phyloP scores from a whole-genome alignment of 2,329 filamentous ascomycete genomes.

The Emmonsiellopsis sp. region DNA sequence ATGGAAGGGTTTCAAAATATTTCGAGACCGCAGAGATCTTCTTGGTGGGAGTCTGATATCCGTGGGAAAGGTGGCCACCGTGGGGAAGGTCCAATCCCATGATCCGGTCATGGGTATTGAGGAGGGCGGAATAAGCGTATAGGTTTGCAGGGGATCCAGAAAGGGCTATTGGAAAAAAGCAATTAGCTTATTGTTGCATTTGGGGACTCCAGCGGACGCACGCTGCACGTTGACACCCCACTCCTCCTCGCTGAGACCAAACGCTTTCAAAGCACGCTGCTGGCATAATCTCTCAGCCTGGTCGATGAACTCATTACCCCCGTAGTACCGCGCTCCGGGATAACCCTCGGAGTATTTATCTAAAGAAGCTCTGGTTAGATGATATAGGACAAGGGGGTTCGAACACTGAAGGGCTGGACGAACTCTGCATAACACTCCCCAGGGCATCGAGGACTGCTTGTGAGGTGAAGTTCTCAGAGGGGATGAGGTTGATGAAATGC shows the following conservation, averaged over 20 bases:
- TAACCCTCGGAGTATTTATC: conserved; percentile 99
- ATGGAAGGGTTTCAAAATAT: conserved; percentile 98
- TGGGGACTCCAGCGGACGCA: conserved; percentile 32
- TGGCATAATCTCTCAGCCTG: conserved; percentile 84
- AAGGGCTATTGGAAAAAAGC: conserved; percentile 48
- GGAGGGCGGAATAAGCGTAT: conserved; percentile 87
- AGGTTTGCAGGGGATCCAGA: conserved; percentile 70
- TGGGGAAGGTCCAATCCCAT: conserved; percentile 96
- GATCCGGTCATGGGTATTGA: conserved; percentile 87
- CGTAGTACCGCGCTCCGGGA: conserved; percentile 91
- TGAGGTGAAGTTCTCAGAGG: conserved; percentile 92
- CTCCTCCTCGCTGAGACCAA: conserved; percentile 70
- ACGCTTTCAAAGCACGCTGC: conserved; percentile 78
- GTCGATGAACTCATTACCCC: conserved; percentile 94
- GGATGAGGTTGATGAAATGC: conserved; percentile 96
- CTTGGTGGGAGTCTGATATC: conserved; percentile 90
- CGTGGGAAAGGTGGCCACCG: conserved; percentile 90
- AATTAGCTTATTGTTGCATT: background rate
- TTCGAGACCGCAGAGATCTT: conserved; percentile 98
- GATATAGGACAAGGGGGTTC: conserved; percentile 7
- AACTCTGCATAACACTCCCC: conserved; percentile 92
- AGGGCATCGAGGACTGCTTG: conserved; percentile 85
- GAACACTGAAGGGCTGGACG: conserved; percentile 20
- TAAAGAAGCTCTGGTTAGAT: conserved; percentile 35
- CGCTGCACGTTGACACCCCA: conserved; percentile 97